Conservation (phyloP, 208 protist species). For the Leishmania gerbilli region DNA sequence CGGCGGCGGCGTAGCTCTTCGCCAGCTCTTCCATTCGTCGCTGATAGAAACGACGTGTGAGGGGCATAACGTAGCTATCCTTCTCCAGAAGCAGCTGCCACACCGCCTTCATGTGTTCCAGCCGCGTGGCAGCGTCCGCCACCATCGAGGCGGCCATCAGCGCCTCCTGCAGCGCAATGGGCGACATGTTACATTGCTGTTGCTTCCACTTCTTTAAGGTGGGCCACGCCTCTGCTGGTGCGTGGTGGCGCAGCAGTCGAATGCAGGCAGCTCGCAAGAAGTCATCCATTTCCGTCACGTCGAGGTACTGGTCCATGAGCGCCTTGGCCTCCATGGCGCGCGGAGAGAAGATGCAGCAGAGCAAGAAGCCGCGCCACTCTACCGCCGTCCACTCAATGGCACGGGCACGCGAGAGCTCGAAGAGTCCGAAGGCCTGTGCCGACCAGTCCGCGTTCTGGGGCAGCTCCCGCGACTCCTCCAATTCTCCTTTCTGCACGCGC, state of each 20-base stretch:
- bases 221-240: constrained; percentile 42
- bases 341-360: constrained; percentile 83
- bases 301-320: constrained; percentile 58
- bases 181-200: constrained; percentile 48
- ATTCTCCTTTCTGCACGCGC: constrained; percentile 66
- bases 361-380: constrained; percentile 88
- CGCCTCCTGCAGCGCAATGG: constrained; percentile 83
- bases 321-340: constrained; percentile 65
- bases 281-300: constrained; percentile 69
- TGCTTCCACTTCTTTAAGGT: constrained; percentile 47
- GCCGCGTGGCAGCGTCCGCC: constrained; percentile 27
- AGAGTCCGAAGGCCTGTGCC: constrained; percentile 65
- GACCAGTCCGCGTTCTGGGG: constrained; percentile 87
- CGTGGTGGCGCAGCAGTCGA: constrained; percentile 80
- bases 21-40: constrained; percentile 40
- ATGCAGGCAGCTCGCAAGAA: constrained; percentile 83
- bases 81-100: constrained; percentile 58
- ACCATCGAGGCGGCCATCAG: constrained; percentile 74
- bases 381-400: constrained; percentile 82
- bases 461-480: constrained; percentile 65
- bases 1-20: neutral
- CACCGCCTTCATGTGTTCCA: constrained; percentile 36
- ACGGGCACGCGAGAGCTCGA: constrained; percentile 60
- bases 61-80: constrained; percentile 88
- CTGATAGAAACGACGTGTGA: constrained; percentile 72